phyloP scores from a whole-genome alignment of 208 protist genomes.

The Herpetomonas samuelpessoai region DNA sequence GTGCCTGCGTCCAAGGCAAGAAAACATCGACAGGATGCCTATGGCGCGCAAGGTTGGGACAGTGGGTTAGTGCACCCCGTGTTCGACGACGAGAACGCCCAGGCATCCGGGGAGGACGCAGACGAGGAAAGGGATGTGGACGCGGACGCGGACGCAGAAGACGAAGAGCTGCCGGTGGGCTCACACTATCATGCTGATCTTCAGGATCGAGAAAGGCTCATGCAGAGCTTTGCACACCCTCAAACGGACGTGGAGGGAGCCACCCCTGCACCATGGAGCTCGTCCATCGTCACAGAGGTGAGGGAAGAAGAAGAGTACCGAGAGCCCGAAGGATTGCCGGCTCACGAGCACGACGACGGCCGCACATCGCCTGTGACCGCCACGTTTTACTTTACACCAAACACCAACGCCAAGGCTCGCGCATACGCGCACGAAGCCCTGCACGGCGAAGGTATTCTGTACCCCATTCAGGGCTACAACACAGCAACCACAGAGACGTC shows the following conservation, averaged over 20 bases:
- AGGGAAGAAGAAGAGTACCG: background rate
- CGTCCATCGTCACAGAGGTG: background rate
- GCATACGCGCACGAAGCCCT: slow-evolving; percentile 5
- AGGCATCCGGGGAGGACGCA: background rate
- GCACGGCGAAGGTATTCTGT: slow-evolving; percentile 10
- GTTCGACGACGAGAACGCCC: background rate
- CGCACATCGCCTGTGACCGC: background rate
- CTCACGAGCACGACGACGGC: slow-evolving; percentile 1
- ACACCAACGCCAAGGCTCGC: slow-evolving; percentile 1
- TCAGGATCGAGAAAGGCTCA: slow-evolving; percentile 1
- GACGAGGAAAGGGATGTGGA: slow-evolving; percentile 8
- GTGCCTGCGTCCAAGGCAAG: background rate
- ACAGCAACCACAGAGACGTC: background rate
- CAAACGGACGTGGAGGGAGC: background rate
- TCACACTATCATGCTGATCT: no score
- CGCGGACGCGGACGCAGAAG: slow-evolving; percentile 16
- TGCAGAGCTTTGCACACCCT: background rate
- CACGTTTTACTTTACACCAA: slow-evolving; percentile 1
- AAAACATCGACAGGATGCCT: background rate
- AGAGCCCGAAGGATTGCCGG: background rate
- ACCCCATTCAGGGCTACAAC: background rate
- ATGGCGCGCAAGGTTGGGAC: no score
- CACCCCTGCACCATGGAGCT: background rate
- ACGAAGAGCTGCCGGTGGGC: background rate
- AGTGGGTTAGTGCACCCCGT: no score